Evolutionary conservation across 106 monocot species (phyloP).

Genomic region (Vanilla planifolia): DNA sequence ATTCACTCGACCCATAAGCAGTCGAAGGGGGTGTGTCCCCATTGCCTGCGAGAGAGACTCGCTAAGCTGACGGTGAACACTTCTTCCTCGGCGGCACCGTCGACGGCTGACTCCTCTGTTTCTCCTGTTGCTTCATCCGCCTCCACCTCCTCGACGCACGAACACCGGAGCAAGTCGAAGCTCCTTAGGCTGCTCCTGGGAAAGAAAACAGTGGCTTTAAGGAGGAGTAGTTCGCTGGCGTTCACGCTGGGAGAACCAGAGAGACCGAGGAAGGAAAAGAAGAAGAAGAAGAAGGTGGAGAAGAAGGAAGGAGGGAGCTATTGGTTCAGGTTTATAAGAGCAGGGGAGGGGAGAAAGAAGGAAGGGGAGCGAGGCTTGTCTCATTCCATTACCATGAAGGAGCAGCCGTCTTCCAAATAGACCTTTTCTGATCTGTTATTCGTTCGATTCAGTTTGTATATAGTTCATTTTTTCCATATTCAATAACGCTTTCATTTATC

Average conservation of each 20-base stretch:
- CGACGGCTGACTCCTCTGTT: conserved; percentile 18
- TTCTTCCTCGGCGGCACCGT: conserved; percentile 36
- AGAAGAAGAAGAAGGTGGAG: conserved; percentile 1
- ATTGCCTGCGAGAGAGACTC: conserved; percentile 40
- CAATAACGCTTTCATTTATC: too few relatives aligned
- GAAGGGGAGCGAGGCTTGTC: conserved; percentile 9
- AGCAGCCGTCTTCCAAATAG: conserved; percentile 32
- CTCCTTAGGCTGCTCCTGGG: neutral
- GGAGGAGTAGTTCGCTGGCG: conserved; percentile 31
- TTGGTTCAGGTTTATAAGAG: conserved; percentile 21
- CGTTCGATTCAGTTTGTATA: too few relatives aligned
- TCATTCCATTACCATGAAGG: conserved; percentile 48
- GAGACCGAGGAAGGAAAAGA: conserved; percentile 1
- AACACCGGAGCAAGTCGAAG: too few relatives aligned
- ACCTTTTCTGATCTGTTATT: conserved; percentile 13
- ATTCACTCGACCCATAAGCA: conserved; percentile 40
- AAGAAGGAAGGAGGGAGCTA: conserved; percentile 28
- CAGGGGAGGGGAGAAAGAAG: conserved; percentile 9
- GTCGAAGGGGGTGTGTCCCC: conserved; percentile 56
- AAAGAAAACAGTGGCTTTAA: neutral
- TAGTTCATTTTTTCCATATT: too few relatives aligned
- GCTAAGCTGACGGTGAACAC: conserved; percentile 23
- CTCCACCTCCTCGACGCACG: too few relatives aligned
- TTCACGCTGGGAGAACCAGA: conserved; percentile 16
- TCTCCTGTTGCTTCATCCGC: conserved; percentile 14